Conservation (phyloP, 495 filamentous ascomycete species). For the Tetracladium marchalianum region DNA sequence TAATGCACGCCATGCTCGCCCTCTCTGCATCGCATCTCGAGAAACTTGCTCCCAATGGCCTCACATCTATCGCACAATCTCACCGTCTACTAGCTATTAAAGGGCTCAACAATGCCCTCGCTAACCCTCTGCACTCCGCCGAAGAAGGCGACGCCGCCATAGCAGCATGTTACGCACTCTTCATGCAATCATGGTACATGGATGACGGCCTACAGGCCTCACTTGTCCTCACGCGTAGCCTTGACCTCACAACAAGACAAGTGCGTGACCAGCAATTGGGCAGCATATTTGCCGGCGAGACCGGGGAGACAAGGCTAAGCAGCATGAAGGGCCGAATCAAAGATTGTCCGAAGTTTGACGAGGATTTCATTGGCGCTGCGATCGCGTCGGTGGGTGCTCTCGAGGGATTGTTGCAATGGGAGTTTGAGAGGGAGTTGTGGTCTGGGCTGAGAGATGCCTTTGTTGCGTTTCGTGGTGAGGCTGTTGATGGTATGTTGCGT, state of each 20-base stretch:
- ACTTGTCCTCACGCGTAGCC: background rate
- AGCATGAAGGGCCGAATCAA: too few species aligned
- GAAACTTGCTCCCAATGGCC: background rate
- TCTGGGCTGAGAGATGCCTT: too few species aligned
- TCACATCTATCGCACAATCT: background rate
- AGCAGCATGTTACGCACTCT: slow-evolving; percentile 2
- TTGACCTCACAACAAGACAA: background rate
- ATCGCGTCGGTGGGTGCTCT: too few species aligned
- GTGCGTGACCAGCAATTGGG: too few species aligned
- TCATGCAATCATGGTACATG: slow-evolving; percentile 8
- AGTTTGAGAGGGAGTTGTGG: too few species aligned
- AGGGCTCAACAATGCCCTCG: slow-evolving; percentile 2
- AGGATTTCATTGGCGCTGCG: too few species aligned
- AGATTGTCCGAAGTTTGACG: too few species aligned
- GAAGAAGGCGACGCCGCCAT: slow-evolving; percentile 2
- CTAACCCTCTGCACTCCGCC: background rate
- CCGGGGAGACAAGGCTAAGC: too few species aligned
- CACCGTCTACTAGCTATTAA: slow-evolving; percentile 1
- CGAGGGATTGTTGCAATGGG: too few species aligned
- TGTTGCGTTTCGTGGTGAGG: too few species aligned
- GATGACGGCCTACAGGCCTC: slow-evolving; percentile 5
- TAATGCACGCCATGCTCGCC: slow-evolving; percentile 4
- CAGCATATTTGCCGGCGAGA: too few species aligned
- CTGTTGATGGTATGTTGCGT: too few species aligned
- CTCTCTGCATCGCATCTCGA: slow-evolving; percentile 5